Conservation (phyloP, 306 rosid species). For the Hippophae rhamnoides region DNA sequence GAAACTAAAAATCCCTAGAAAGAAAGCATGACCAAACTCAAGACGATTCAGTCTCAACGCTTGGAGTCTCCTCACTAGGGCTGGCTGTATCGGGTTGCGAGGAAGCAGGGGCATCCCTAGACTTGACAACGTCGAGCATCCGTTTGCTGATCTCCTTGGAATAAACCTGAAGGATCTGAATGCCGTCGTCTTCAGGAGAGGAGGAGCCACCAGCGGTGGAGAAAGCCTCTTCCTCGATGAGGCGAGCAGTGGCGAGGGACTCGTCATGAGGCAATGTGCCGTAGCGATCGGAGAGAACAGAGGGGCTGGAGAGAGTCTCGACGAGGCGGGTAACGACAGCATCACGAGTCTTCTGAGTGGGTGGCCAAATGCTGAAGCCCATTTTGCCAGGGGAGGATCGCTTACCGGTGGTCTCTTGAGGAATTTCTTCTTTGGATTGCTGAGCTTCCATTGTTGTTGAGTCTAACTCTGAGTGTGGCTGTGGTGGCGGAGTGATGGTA, state of each 20-base stretch:
- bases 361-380: constrained; percentile 88
- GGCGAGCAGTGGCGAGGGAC: constrained; percentile 44
- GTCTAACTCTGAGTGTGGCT: constrained; percentile 13
- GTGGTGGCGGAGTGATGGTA: constrained; percentile 1
- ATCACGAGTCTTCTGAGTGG: constrained; percentile 85
- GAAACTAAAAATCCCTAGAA: constrained; percentile 11
- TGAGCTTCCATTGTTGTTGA: constrained; percentile 16
- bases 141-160: constrained; percentile 96
- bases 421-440: not conserved
- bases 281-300: constrained; percentile 90
- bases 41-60: constrained; percentile 23
- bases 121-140: constrained; percentile 80
- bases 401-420: not conserved
- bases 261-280: constrained; percentile 56
- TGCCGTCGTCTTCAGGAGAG: constrained; percentile 57
- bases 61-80: constrained; percentile 27
- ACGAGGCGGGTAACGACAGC: constrained; percentile 69
- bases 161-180: constrained; percentile 83
- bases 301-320: constrained; percentile 70
- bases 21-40: constrained; percentile 10
- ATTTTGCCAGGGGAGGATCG: constrained; percentile 18
- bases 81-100: constrained; percentile 11
- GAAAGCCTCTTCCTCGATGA: constrained; percentile 73
- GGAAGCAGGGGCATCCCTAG: constrained; percentile 27
- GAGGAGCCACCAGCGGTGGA: constrained; percentile 44